Base-by-base conservation (phyloP, 345 rosid species). In the Corchorus olitorius region DNA sequence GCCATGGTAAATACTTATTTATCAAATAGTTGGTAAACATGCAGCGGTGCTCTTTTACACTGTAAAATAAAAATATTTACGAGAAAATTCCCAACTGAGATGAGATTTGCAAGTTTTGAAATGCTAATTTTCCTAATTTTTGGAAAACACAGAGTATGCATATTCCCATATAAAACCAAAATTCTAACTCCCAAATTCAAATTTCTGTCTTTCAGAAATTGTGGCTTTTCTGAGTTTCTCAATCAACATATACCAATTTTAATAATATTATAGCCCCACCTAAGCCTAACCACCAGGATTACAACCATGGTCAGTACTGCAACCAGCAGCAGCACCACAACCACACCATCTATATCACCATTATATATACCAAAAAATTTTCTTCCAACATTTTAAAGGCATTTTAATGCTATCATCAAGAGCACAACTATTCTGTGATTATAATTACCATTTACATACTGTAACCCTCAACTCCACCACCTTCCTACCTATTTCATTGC, bases 281-380 rank as follows among this genome's bases (percentile, higher is more conserved):
- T 39, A 39, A 27, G 27, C 27, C 15, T 66, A 34, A 66, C 13
- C 54, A 67, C 10, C 54, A 46, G 2, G 22, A 69, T 68, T 58
- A 68, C 41, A 48, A 69, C 10, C 53, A 33, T 16, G n/a, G 27
- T 58, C 73, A 50, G 14, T 69, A 33, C 10, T 37, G 9, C 16
- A 59, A 69, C 39, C 45, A 69, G 59, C 22, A 50, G 73, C 46
- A 65, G 12, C 52, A 65, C 33, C 70, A n/a, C 43, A 39, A 39
- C 43, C 43, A 33, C 56, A 49, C 43, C 41, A 68, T 49, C 45
- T 15, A 50, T 46, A 19, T 46, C 34, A 67, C 37, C 6, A 67
- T 46, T 19, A 22, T n/a, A 20, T 5, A n/a, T 20, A 39, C 39
- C 72, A 20, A 48, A 67, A 46, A 2, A 5, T 46, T 46, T 6